Evolutionary conservation across 163 green algal genomes (phyloP).

Genomic region (Scenedesmus sp.): DNA sequence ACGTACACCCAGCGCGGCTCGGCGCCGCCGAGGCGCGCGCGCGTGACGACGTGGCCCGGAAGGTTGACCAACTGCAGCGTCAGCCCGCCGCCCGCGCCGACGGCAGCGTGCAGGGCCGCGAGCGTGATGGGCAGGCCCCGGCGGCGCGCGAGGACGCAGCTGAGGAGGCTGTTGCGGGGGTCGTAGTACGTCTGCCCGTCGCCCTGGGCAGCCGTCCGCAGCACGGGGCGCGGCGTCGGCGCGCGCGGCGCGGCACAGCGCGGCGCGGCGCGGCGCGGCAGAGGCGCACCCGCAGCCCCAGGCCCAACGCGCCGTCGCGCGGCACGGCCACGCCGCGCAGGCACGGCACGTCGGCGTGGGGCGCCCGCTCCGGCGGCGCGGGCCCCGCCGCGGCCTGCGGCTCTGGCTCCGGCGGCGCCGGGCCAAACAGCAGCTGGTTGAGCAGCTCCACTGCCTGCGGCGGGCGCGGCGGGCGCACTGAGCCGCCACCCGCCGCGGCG

Average conservation of each 20-base stretch:
- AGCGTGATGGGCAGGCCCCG: conserved; percentile 26
- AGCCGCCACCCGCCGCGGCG: too few relatives aligned
- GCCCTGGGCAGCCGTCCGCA: conserved; percentile 13
- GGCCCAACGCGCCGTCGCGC: neutral
- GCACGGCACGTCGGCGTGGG: neutral
- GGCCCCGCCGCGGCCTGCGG: too few relatives aligned
- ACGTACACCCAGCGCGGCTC: neutral
- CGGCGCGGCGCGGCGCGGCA: too few relatives aligned
- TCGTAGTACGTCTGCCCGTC: conserved; percentile 6
- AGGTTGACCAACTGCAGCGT: conserved; percentile 11
- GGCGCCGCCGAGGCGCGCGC: neutral
- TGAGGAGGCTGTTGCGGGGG: conserved; percentile 21
- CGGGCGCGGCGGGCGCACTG: too few relatives aligned
- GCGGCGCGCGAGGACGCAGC: conserved; percentile 17
- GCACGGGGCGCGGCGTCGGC: neutral
- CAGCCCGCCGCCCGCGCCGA: conserved; percentile 1
- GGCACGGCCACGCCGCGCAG: neutral
- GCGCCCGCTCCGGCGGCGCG: too few relatives aligned
- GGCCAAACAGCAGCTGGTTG: conserved; percentile 33
- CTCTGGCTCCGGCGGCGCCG: neutral
- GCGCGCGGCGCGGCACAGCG: neutral
- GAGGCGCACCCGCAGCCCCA: neutral
- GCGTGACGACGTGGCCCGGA: conserved; percentile 36
- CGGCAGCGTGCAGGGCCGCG: conserved; percentile 20
- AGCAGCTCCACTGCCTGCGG: conserved; percentile 31